phyloP scores from a whole-genome alignment of 768 basidiomycete genomes.

The Auricularia auricula-judae region DNA sequence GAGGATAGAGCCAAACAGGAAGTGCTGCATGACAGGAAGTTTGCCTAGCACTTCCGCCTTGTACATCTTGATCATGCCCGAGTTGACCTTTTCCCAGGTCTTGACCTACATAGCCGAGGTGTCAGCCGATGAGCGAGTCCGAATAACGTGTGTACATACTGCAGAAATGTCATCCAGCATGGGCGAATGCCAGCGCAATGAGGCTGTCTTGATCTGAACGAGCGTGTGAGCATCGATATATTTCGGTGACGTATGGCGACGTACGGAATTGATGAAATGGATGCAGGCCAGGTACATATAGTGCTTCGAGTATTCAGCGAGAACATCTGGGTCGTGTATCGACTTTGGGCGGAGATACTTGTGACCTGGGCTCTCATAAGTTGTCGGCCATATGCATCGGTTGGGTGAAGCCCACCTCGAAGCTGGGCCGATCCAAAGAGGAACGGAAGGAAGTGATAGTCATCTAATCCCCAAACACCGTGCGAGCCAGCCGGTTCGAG shows the following conservation, averaged over 20 bases:
- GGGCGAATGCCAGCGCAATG: slow-evolving; percentile 94
- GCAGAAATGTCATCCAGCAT: slow-evolving; percentile 98
- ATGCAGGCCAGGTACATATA: slow-evolving; percentile 99
- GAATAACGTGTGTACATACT: slow-evolving; percentile 22
- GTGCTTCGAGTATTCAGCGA: slow-evolving; percentile 82
- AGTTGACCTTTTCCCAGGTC: slow-evolving; percentile 94
- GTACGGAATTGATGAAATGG: slow-evolving; percentile 85
- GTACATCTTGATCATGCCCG: slow-evolving; percentile 98
- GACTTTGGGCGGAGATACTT: slow-evolving; percentile 85
- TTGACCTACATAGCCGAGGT: slow-evolving; percentile 53
- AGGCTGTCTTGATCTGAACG: slow-evolving; percentile 82
- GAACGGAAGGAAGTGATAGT: slow-evolving; percentile 94
- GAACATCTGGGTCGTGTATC: slow-evolving; percentile 83
- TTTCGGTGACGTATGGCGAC: neutral
- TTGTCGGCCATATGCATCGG: neutral
- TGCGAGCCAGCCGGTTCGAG: slow-evolving; percentile 98
- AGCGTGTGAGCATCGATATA: neutral
- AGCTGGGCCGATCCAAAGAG: slow-evolving; percentile 78
- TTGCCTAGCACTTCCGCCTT: slow-evolving; percentile 89
- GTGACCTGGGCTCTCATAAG: slow-evolving; percentile 42
- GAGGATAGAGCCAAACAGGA: slow-evolving; percentile 79
- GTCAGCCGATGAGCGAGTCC: neutral
- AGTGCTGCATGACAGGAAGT: slow-evolving; percentile 93
- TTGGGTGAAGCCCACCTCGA: slow-evolving; percentile 26
- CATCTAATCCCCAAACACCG: slow-evolving; percentile 95